phyloP scores from a whole-genome alignment of 192 early-diverging fungal genomes.

The Coemansia sp. region DNA sequence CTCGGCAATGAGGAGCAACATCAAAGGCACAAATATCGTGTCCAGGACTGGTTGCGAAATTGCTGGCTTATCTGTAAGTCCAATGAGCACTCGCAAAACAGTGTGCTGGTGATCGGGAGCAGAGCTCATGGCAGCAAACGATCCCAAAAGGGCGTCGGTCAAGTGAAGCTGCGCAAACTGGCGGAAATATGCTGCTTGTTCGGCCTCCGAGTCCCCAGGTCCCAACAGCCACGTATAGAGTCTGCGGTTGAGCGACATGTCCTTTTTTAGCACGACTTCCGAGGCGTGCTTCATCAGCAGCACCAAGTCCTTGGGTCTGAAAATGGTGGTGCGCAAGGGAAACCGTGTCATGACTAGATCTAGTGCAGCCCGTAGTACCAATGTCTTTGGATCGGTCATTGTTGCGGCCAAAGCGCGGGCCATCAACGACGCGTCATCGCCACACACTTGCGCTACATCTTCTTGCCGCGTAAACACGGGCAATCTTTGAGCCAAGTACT shows the following conservation, averaged over 20 bases:
- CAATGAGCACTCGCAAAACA: slow-evolving; percentile 83
- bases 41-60: slow-evolving; percentile 78
- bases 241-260: slow-evolving; percentile 92
- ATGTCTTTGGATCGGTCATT: slow-evolving; percentile 67
- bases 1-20: slow-evolving; percentile 65
- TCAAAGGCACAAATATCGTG: slow-evolving; percentile 68
- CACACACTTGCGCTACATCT: slow-evolving; percentile 68
- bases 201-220: slow-evolving; percentile 49
- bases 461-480: slow-evolving; percentile 58
- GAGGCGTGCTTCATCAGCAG: slow-evolving; percentile 72
- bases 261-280: slow-evolving; percentile 80
- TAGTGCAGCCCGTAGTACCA: slow-evolving; percentile 83
- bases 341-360: slow-evolving; percentile 71
- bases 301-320: slow-evolving; percentile 65
- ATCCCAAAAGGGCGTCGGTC: slow-evolving; percentile 58
- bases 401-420: slow-evolving; percentile 73
- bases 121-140: slow-evolving; percentile 50
- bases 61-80: slow-evolving; percentile 80
- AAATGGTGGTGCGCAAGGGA: slow-evolving; percentile 44
- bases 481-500: slow-evolving; percentile 75
- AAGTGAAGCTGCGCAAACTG: slow-evolving; percentile 55
- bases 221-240: slow-evolving; percentile 92
- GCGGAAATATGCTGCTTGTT: slow-evolving; percentile 57
- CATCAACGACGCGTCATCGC: slow-evolving; percentile 71
- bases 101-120: slow-evolving; percentile 38